Percentiles rank a stretch among this genome's conserved stretches.
phyloP scores from a whole-genome alignment of 306 rosid species.

The Medicago truncatula region DNA sequence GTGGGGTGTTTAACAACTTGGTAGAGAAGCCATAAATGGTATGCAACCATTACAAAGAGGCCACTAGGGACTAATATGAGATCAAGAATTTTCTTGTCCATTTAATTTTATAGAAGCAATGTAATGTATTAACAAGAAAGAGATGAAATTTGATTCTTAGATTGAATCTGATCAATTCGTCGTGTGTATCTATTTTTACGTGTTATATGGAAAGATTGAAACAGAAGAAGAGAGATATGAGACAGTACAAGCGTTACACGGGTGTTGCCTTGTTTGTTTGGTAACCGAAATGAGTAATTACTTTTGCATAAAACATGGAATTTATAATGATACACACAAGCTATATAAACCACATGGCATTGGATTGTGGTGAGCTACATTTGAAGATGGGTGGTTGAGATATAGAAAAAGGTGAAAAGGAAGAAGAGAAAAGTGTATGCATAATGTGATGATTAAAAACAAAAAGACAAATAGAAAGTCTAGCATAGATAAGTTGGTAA shows the following conservation, averaged over 20 bases:
- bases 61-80: slow-evolving; percentile 67
- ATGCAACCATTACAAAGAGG: slow-evolving; percentile 57
- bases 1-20: slow-evolving; percentile 64
- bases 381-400: no score
- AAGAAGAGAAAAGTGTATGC: no score
- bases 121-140: background rate
- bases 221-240: background rate
- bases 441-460: no score
- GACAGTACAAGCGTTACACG: slow-evolving; percentile 42
- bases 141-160: slow-evolving; percentile 8
- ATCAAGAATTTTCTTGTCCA: slow-evolving; percentile 67
- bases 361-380: no score
- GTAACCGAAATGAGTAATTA: slow-evolving; percentile 10
- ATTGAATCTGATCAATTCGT: slow-evolving; percentile 28
- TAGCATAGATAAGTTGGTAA: no score
- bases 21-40: slow-evolving; percentile 82
- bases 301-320: slow-evolving; percentile 22
- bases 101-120: slow-evolving; percentile 17
- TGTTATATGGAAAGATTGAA: slow-evolving; percentile 3
- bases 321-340: background rate
- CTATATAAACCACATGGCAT: no score
- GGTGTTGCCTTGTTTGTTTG: slow-evolving; percentile 40
- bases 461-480: no score
- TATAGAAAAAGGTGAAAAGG: no score
- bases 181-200: background rate